Base-by-base conservation (phyloP, 495 filamentous ascomycete genomes). In the Trichoderma asperelloides region DNA sequence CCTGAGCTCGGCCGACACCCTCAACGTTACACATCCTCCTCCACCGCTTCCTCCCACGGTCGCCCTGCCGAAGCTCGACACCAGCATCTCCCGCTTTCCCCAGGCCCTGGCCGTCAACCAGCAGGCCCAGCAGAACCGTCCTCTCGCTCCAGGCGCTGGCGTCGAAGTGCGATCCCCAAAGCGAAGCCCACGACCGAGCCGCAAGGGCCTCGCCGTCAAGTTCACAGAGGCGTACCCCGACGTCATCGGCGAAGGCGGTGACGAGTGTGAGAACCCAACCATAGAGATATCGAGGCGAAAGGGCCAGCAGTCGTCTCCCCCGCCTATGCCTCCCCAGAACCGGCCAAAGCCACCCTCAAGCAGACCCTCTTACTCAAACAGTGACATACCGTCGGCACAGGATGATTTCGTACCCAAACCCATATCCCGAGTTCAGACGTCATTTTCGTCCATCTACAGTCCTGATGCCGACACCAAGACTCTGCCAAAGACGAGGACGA, bases 211-310 rank as follows among this genome's bases (percentile, higher is more conserved):
- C 68, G 75, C 75, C 21, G 92, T 96, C n/a, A 83, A 81, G 55
- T 97, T 96, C 72, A 84, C 78, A 9, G 81, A 88, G 63, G 81
- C 76, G 25, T 78, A 78, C 67, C 91, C 91, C 18, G 89, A 91
- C 43, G 72, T 96, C 63, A 96, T 97, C 75, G 93, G 93, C 28
- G 86, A 91, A 71, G 93, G 93, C 27, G 93, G 93, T 16, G 92
- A 96, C 75, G 92, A 96, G 69, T 86, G 88, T 51, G 87, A 90
- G 45, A 75, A 78, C 4, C 88, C 89, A 7, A 83, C 86, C 0
- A 79, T 85, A 23, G 90, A 93, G 71, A 87, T 96, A 21, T 85
- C 84, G 0, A 80, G 76, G 70, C 75, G 81, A 64, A 81, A 81
- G 70, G 71, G 78, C 21, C 80, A 45, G 41, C 33, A 37, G 39